Conservation (phyloP, 805 yeast genomes). For the Scheffersomyces ergatensis region DNA sequence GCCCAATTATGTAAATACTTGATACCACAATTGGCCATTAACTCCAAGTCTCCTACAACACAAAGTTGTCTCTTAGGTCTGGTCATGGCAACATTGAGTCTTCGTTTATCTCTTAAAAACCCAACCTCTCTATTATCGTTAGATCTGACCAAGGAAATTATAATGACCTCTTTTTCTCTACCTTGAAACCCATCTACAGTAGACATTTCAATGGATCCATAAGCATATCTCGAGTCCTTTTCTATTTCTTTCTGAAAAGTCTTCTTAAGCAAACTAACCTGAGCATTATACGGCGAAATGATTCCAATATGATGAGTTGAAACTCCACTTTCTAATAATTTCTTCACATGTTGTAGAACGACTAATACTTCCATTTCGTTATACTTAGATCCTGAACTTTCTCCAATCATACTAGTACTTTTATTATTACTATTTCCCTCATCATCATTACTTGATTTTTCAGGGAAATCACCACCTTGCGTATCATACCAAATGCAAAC, state of each 20-base stretch:
- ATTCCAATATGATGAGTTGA: slow-evolving; percentile 65
- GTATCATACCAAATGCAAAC: slow-evolving; percentile 86
- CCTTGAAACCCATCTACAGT: slow-evolving; percentile 98
- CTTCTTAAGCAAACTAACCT: slow-evolving; percentile 61
- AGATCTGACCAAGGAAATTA: slow-evolving; percentile 78
- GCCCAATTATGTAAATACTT: slow-evolving; percentile 65
- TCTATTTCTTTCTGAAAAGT: slow-evolving; percentile 22
- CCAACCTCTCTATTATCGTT: slow-evolving; percentile 74
- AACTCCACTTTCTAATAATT: slow-evolving; percentile 54
- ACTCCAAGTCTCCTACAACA: slow-evolving; percentile 82
- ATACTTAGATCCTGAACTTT: slow-evolving; percentile 53
- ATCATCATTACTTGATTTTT: slow-evolving; percentile 38
- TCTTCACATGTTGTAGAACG: slow-evolving; percentile 54
- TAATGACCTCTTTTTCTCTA: slow-evolving; percentile 84
- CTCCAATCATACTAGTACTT: slow-evolving; percentile 2
- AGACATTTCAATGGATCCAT: slow-evolving; percentile 60
- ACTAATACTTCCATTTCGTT: slow-evolving; percentile 76
- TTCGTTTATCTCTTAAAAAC: slow-evolving; percentile 71
- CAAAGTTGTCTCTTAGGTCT: slow-evolving; percentile 84
- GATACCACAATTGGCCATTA: slow-evolving; percentile 44
- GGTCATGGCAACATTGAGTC: slow-evolving; percentile 92
- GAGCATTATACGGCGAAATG: slow-evolving; percentile 89
- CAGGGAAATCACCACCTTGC: slow-evolving; percentile 82
- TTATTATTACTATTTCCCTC: slow-evolving; percentile 7
- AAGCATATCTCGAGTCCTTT: slow-evolving; percentile 4